Evolutionary conservation across 148 eudicot genomes (phyloP).

Genomic region (Cornus kousa): DNA sequence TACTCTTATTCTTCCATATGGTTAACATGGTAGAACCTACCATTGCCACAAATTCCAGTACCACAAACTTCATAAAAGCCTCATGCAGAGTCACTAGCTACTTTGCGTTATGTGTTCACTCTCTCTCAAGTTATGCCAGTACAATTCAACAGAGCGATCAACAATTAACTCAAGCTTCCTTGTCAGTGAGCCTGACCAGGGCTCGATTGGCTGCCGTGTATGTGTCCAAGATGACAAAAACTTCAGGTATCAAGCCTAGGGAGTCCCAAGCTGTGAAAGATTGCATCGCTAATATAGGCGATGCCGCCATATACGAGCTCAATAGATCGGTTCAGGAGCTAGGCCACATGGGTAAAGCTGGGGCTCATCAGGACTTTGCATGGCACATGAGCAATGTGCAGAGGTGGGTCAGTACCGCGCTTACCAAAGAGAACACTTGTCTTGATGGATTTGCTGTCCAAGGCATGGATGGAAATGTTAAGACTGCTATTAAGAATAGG

Average conservation of each 20-base stretch:
- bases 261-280: conserved; percentile 52
- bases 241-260: conserved; percentile 30
- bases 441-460: conserved; percentile 27
- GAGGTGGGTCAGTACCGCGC: conserved; percentile 48
- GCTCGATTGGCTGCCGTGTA: conserved; percentile 36
- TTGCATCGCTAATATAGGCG: conserved; percentile 42
- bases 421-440: conserved; percentile 32
- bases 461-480: conserved; percentile 25
- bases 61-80: conserved; percentile 41
- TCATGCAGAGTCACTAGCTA: conserved; percentile 55
- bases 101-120: conserved; percentile 49
- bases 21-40: neutral
- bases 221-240: conserved; percentile 21
- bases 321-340: conserved; percentile 45
- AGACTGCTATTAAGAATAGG: conserved; percentile 23
- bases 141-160: conserved; percentile 41
- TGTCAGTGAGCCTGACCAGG: conserved; percentile 48
- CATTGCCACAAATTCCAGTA: neutral
- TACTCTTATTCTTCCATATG: neutral
- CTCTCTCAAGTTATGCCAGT: conserved; percentile 37
- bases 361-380: conserved; percentile 39
- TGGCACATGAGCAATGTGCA: conserved; percentile 40
- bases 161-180: conserved; percentile 43
- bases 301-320: conserved; percentile 45
- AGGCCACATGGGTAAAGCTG: conserved; percentile 17